Evolutionary conservation across 148 eudicot genomes (phyloP), one percentile per base, ranked within the genome.

Genomic region (Nepenthes gracilis): DNA sequence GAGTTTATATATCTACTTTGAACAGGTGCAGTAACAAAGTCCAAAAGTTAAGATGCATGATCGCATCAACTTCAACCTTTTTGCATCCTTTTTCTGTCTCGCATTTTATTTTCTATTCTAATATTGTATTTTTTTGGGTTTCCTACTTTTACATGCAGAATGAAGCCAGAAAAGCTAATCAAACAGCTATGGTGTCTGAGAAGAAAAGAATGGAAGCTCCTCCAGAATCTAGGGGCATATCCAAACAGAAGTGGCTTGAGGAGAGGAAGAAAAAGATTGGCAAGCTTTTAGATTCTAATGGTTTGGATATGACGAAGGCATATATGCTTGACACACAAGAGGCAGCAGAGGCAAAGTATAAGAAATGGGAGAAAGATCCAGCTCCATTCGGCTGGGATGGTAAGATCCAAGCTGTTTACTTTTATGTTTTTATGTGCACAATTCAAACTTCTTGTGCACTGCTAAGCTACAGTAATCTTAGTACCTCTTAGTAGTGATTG

Each of bases 351-450:
- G 32, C 74, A 40, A 93, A 89, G 67, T 93, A 93, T 67, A 89
- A 93, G 78, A 93, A 89, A 67, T 84, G 99, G 97, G 95, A 93
- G 66, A 93, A 93, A 68, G 80, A 79, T 47, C 97, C 89, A 69
- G 95, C 99, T 72, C 97, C 99, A 62, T 65, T 59, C 73, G 99
- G 99, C 47, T 89, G 97, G 97, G 98, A 93, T 79, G 98, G 98
- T 93, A 84, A 61, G 78, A 33, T 59, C 1, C 40, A 43, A 47
- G 34, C 35, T 61, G 4, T 49, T 49, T 2, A 11, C 6, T 49
- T 49, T 2, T 11, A 6, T 11, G 12, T 49, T 49, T 49, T 49
- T 49, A 12, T 49, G 3, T 49, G 3, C 6, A 1, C 53, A 1
- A 10, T 11, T 45, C 48, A 1, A 45, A 45, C 48, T 45, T 45